Conservation (phyloP, 192 early-diverging fungal species). For the Spizellomyces punctatus region DNA sequence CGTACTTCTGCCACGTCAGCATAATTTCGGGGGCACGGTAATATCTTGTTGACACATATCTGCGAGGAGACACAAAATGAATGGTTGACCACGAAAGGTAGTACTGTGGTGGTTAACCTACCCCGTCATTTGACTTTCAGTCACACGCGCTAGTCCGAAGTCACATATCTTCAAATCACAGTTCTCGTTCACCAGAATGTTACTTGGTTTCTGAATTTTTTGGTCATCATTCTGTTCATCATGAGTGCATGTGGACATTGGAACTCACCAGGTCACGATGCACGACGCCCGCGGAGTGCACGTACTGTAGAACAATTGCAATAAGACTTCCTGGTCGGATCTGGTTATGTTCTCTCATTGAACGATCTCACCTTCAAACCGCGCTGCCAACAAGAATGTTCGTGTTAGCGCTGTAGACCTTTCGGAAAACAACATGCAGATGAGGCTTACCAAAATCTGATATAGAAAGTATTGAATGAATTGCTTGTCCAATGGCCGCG, state of each 20-base stretch:
- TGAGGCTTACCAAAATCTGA: conserved; percentile 69
- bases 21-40: conserved; percentile 99
- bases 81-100: conserved; percentile 12
- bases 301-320: conserved; percentile 62
- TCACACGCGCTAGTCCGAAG: conserved; percentile 93
- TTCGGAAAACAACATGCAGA: neutral
- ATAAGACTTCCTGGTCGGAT: neutral
- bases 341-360: neutral
- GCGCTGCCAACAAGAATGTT: too few species aligned
- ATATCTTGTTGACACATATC: conserved; percentile 94
- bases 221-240: neutral
- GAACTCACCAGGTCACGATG: conserved; percentile 84
- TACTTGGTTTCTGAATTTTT: conserved; percentile 77
- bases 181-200: conserved; percentile 96
- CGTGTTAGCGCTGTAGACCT: neutral
- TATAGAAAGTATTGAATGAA: conserved; percentile 98
- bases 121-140: conserved; percentile 96
- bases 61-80: conserved; percentile 10
- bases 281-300: conserved; percentile 94
- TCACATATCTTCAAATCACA: conserved; percentile 99
- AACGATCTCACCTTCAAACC: too few species aligned
- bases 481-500: conserved; percentile 89
- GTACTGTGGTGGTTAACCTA: conserved; percentile 3
- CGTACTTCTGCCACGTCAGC: conserved; percentile 97
- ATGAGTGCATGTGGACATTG: neutral